phyloP scores from a whole-genome alignment of 257 asterid species.

The Mitragyna speciosa region DNA sequence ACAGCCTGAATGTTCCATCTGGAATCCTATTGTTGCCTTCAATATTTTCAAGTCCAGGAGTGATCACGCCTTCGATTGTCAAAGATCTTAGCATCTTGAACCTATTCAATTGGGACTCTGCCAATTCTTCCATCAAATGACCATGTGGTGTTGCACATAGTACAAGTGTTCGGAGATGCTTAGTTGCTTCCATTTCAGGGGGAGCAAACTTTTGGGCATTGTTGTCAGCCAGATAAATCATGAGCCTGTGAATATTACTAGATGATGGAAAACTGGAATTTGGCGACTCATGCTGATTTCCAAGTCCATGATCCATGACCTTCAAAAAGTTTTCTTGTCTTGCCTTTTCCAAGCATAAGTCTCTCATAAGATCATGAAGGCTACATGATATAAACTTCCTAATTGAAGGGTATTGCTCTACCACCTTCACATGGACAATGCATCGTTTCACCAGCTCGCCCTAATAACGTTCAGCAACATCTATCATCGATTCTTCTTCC shows the following conservation, averaged over 20 bases:
- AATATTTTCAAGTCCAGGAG: background rate
- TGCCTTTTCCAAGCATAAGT: slow-evolving; percentile 3
- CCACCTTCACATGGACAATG: background rate
- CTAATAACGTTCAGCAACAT: slow-evolving; percentile 1
- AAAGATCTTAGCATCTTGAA: slow-evolving; percentile 3
- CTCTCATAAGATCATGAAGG: slow-evolving; percentile 20
- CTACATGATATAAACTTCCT: background rate
- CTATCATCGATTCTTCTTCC: background rate
- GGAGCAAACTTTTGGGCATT: background rate
- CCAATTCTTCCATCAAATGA: background rate
- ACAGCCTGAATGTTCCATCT: background rate
- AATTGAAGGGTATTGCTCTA: too few species aligned
- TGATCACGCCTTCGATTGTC: background rate
- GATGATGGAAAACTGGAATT: background rate
- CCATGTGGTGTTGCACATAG: background rate
- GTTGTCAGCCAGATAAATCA: background rate
- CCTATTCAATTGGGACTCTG: background rate
- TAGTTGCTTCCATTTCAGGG: background rate
- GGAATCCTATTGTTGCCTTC: background rate
- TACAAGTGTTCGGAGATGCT: background rate
- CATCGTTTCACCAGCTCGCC: background rate
- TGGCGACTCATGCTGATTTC: background rate
- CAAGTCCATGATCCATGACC: background rate
- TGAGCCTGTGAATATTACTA: background rate
- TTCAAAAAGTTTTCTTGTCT: slow-evolving; percentile 1